Evolutionary conservation across 495 filamentous ascomycete genomes (phyloP).

Genomic region (Xylaria longipes): DNA sequence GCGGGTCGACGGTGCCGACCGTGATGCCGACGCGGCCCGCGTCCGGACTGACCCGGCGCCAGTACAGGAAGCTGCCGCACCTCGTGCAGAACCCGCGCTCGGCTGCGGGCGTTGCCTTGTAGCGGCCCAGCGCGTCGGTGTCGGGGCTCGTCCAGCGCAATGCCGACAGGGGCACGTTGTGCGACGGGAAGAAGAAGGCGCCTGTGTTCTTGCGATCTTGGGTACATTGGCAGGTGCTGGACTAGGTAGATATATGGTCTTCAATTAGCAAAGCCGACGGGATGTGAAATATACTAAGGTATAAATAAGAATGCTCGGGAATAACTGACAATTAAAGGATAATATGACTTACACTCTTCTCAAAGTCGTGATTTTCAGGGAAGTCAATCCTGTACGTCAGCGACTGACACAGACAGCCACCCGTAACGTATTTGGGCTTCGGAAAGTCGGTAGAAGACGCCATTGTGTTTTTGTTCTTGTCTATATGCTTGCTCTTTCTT

Average conservation of each 20-base stretch:
- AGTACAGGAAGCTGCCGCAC: constrained; percentile 50
- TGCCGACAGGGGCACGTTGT: constrained; percentile 27
- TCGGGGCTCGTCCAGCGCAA: constrained; percentile 35
- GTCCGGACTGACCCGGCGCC: constrained; percentile 33
- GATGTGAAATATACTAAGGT: background rate
- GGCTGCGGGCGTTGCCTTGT: constrained; percentile 35
- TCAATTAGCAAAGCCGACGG: background rate
- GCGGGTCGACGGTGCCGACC: constrained; percentile 44
- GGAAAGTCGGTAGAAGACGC: constrained; percentile 30
- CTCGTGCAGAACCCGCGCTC: constrained; percentile 46
- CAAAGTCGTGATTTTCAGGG: constrained; percentile 45
- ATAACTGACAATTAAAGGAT: no score
- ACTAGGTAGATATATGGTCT: constrained; percentile 20
- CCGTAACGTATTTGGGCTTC: constrained; percentile 45
- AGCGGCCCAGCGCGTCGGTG: constrained; percentile 36
- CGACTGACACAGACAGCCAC: constrained; percentile 49
- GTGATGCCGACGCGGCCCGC: constrained; percentile 29
- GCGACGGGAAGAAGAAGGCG: constrained; percentile 42
- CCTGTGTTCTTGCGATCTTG: constrained; percentile 47
- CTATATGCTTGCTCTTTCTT: background rate
- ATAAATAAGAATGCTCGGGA: background rate
- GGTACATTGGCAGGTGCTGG: constrained; percentile 48
- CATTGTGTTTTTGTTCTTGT: background rate
- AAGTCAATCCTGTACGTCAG: constrained; percentile 47
- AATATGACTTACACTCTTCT: constrained; percentile 37